These are phyloP conservation scores for Phytophthora citricola DNA, from an alignment of 352 stramenopile species.

Conservation along the genomic window DNA sequence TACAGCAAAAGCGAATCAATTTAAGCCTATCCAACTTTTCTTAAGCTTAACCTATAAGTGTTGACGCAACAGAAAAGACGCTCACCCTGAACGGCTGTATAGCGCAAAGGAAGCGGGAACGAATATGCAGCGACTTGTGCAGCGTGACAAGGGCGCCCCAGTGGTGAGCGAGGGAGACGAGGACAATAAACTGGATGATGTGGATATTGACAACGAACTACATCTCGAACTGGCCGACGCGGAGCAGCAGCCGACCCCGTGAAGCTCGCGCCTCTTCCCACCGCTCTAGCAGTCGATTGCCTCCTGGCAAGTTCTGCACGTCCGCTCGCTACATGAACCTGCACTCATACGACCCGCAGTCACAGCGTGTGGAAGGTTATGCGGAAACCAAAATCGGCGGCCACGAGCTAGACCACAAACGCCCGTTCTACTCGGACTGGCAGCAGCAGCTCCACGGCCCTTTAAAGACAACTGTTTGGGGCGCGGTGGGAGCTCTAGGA, in stretches of 20 bases:
- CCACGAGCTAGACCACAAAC: conserved; percentile 66
- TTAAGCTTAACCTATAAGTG: neutral
- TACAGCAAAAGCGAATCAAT: neutral
- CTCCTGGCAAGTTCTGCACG: conserved; percentile 29
- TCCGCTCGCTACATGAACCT: conserved; percentile 56
- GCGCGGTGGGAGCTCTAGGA: conserved; percentile 21
- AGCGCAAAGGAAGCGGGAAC: neutral
- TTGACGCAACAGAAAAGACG: conserved; percentile 22
- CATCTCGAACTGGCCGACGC: conserved; percentile 10
- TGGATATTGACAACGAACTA: conserved; percentile 5
- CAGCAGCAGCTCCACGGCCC: conserved; percentile 33
- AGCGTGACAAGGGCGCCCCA: conserved; percentile 25
- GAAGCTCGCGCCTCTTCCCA: conserved; percentile 13
- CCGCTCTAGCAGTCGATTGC: conserved; percentile 8
- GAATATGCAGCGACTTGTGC: conserved; percentile 34
- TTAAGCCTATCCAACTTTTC: neutral
- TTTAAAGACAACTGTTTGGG: conserved; percentile 39
- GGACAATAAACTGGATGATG: conserved; percentile 15
- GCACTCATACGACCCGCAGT: conserved; percentile 55
- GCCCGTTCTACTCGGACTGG: conserved; percentile 43
- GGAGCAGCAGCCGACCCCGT: conserved; percentile 9
- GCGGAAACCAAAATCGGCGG: conserved; percentile 83
- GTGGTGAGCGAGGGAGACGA: conserved; percentile 34
- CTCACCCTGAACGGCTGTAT: conserved; percentile 19
- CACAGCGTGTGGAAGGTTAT: conserved; percentile 30